Base-by-base conservation (phyloP, 2,329 filamentous ascomycete genomes). In the Colletotrichum kahawae region DNA sequence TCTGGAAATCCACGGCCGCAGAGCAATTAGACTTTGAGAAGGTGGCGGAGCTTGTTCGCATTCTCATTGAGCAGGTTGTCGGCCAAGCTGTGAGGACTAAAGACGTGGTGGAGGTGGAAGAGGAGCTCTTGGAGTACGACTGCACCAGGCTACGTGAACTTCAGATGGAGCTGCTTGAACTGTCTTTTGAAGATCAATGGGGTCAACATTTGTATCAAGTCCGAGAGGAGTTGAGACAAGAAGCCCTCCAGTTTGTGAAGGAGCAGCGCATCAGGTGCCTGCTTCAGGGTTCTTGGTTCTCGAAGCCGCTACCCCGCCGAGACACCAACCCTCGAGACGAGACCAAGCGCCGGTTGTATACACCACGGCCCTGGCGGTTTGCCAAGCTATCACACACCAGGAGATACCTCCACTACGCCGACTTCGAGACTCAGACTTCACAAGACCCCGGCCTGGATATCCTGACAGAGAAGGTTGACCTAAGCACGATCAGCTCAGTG, bases 171-270 rank as follows among this genome's bases (percentile, higher is more conserved):
- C 89, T 98, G 13, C 88, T 98, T 6, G 95, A 98, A 82, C 88
- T 97, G 77, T 95, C 95, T 0, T 98, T 98, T 81, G 96, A 98
- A 82, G 95, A 97, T 82, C 94, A 94, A 64, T 99, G 97, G 97
- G 96, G 96, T 14, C 92, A 94, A 77, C 95, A 98, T 84, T 88
- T 99, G 33, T 91, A 91, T 77, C 95, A 97, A 84, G 95, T 98
- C n/a, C 93, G 95, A 38, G 95, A 98, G 70, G 95, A 98, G 83
- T 89, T 98, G 59, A 94, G 95, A 79, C 93, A 96, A 80, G 97
- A 99, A 84, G 95, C 96, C 13, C 86, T 98, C 69, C 95, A 98
- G 80, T 99, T 99, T 81, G 95, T 98, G 84, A 98, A 98, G 84
- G 97, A 99, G 85, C 97, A 99, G 84, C 92, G 97, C 48, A 94